Evolutionary conservation across 2,329 filamentous ascomycete genomes (phyloP), one percentile per base, ranked within the genome.

Genomic region (Metarhizium humberi): DNA sequence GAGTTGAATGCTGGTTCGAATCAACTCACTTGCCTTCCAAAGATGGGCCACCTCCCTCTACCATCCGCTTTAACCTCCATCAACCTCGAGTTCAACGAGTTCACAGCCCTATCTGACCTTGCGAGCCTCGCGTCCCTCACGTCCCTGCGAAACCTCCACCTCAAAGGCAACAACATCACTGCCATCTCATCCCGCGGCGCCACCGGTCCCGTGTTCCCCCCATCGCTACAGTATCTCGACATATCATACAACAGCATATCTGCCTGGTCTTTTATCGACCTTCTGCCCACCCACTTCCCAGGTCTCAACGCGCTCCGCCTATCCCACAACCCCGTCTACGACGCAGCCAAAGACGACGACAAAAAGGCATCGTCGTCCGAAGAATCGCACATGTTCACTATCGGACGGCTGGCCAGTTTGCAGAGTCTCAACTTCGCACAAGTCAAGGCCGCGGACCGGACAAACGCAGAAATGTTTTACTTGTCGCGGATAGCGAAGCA

Each of bases 391-490:
- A 95, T 96, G 88, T 79, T 96, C 50, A 90, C 89, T 1, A 75
- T 95, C 30, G 89, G 86, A 32, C 87, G 91, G 2, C 75, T 96
- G 1, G 78, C 80, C 1, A 73, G 74, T 1, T 78, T 97, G 10
- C 79, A 78, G 53, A 77, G 75, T 1, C 78, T 96, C 34, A 94
- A 94, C 67, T 90, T 88, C 67, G 85, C 84, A 59, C 73, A 75
- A 16, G 85, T 97, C 61, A 85, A 84, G 0, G 62, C 76, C 1
- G 82, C 86, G 46, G 92, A 97, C 67, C 84, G 92, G 18, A 78
- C 83, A 54, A 94, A 97, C 64, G 91, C 91, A 4, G 94, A 97
- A 63, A 86, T 92, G 64, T 99, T 95, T 69, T 99, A 99, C 68
- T 81, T 97, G 11, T 89, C 86, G 0, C 81, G 88, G 54, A 94